A percentile compares a stretch with the other conserved stretches of the same genome.
These are phyloP conservation scores for Alternaria arborescens DNA, from an alignment of 2,329 filamentous ascomycete genomes.

Conservation along the genomic window DNA sequence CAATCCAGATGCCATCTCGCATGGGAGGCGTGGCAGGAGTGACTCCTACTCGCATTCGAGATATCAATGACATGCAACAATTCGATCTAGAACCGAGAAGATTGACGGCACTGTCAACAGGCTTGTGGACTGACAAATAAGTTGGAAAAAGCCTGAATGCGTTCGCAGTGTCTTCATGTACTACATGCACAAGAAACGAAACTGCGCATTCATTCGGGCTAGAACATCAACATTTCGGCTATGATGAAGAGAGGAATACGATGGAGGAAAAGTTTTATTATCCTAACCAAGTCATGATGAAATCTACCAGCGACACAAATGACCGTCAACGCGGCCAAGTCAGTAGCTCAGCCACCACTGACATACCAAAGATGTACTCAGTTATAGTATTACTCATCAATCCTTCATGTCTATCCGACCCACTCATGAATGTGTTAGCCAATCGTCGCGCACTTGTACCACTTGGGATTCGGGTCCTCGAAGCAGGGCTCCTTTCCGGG, in stretches of 20 bases:
- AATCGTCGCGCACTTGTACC: slow-evolving; percentile 20
- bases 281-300: background rate
- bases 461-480: slow-evolving; percentile 20
- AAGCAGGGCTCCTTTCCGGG: slow-evolving; percentile 18
- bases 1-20: background rate
- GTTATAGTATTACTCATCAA: fast-evolving
- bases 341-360: too few relatives aligned
- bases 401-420: background rate
- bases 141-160: too few relatives aligned
- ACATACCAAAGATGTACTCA: background rate
- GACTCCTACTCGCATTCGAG: background rate
- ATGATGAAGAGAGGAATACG: background rate
- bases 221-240: too few relatives aligned
- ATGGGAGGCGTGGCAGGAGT: background rate
- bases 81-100: background rate
- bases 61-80: background rate
- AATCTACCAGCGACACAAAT: background rate
- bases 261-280: background rate
- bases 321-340: too few relatives aligned
- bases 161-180: too few relatives aligned
- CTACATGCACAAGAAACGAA: too few relatives aligned
- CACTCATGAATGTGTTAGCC: background rate
- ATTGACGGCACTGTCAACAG: background rate
- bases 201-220: too few relatives aligned
- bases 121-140: background rate